phyloP scores from a whole-genome alignment of 2,329 filamentous ascomycete genomes.

The Cladophialophora bantiana region DNA sequence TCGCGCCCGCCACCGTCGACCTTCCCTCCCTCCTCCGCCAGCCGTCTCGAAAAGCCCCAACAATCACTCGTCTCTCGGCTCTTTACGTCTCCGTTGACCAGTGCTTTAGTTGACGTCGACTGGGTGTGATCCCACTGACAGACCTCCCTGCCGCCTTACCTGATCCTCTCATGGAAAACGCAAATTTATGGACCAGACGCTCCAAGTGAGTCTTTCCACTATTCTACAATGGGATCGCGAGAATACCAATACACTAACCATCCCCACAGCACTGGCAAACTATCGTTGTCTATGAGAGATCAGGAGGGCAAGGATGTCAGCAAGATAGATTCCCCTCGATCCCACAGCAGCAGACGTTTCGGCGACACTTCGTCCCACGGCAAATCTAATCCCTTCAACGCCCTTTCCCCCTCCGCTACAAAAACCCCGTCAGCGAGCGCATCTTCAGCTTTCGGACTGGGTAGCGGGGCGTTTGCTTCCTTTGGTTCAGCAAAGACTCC shows the following conservation, averaged over 20 bases:
- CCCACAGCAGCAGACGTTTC: slow-evolving; percentile 74
- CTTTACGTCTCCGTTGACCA: background rate
- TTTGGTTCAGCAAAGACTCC: slow-evolving; percentile 87
- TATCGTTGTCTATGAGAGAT: slow-evolving; percentile 81
- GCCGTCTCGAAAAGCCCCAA: background rate
- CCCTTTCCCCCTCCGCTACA: slow-evolving; percentile 72
- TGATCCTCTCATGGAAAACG: slow-evolving; percentile 55
- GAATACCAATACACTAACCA: slow-evolving; percentile 39
- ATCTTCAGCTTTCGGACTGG: slow-evolving; percentile 89
- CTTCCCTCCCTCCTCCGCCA: background rate
- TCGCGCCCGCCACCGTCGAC: background rate
- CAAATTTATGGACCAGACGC: slow-evolving; percentile 59
- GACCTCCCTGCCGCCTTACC: slow-evolving; percentile 16
- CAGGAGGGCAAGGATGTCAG: slow-evolving; percentile 61
- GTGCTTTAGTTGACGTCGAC: background rate
- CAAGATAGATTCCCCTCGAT: slow-evolving; percentile 66
- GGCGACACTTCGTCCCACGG: slow-evolving; percentile 76
- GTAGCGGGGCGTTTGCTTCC: slow-evolving; percentile 95
- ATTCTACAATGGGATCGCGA: background rate
- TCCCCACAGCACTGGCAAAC: slow-evolving; percentile 75
- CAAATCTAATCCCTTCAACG: slow-evolving; percentile 77
- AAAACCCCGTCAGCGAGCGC: slow-evolving; percentile 78
- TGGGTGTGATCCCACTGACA: background rate
- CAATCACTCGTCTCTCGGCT: background rate
- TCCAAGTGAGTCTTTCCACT: slow-evolving; percentile 52